Evolutionary conservation across 495 filamentous ascomycete species (phyloP), one percentile per base, ranked within the genome.

Genomic region (Clohesyomyces aquaticus): DNA sequence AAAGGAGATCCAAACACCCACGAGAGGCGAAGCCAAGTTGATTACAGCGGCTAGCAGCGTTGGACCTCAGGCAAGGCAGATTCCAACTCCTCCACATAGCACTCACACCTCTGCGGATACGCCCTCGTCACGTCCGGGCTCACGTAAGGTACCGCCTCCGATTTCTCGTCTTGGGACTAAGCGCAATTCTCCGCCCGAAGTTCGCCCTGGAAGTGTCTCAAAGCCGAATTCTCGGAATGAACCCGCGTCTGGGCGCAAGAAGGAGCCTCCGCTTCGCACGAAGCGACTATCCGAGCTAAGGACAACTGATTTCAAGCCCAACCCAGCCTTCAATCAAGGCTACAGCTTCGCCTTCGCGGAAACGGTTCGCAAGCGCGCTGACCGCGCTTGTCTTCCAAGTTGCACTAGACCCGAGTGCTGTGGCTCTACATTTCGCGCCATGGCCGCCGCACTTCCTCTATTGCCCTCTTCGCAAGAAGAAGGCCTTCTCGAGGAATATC

Each of bases 351-450:
- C 91, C 9, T 97, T 86, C 72, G 76, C 79, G 14, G 87, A 91
- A 60, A 86, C 90, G 16, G 83, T 96, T 47, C 88, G 94, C 51
- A 84, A 80, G 32, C 87, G 80, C 67, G 82, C 88, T 18, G 84
- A 87, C 22, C 87, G 91, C n/a, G 85, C 86, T 59, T 89, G 87
- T 66, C 77, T 96, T 8, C 78, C 81, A n/a, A 90, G 91, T 3
- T 98, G 94, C 72, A 88, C 85, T 4, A 82, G 87, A 35, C 79
- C 85, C 0, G 79, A 82, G 23, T 96, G 92, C 76, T 96, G 92
- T 71, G 91, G 92, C 45, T 81, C 79, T 32, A 78, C 81, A 18
- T 91, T 93, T 68, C 80, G 83, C n/a, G 79, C 79, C 14, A 80
- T 91, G 71, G 80, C 77, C 47, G 77, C 57, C 57, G 69, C 73